Conservation (phyloP, 805 yeast genomes). For the Ascoidea rubescens region DNA sequence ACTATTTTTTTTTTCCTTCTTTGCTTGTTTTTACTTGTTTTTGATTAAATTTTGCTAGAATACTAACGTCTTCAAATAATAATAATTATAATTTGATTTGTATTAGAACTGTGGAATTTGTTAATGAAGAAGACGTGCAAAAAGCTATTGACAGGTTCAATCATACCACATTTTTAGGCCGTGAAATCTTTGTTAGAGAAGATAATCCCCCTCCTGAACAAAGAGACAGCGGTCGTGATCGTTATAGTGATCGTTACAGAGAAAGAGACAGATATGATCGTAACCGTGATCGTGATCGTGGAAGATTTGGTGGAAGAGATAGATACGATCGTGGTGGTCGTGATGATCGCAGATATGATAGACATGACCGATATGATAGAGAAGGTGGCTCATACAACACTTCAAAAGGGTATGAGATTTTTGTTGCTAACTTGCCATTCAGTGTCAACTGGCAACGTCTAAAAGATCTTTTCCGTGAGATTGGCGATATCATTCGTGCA, state of each 20-base stretch:
- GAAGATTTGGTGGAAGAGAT: slow-evolving; percentile 17
- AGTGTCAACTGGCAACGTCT: slow-evolving; percentile 73
- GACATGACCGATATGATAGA: slow-evolving; percentile 2
- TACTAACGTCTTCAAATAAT: slow-evolving; percentile 1
- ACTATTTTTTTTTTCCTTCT: background rate
- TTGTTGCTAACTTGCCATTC: slow-evolving; percentile 74
- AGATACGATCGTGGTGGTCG: slow-evolving; percentile 14
- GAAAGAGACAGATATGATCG: slow-evolving; percentile 1
- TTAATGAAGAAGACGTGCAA: slow-evolving; percentile 46
- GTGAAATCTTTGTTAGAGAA: slow-evolving; percentile 80
- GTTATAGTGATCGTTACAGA: slow-evolving; percentile 3
- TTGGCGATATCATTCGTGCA: slow-evolving; percentile 71
- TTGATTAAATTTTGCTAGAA: slow-evolving; percentile 1
- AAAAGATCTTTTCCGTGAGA: slow-evolving; percentile 68
- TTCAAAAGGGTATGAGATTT: slow-evolving; percentile 39
- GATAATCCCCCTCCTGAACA: slow-evolving; percentile 70
- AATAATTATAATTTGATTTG: background rate
- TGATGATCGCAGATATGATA: slow-evolving; percentile 10
- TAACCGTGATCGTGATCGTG: slow-evolving; percentile 11
- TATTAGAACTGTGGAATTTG: slow-evolving; percentile 61
- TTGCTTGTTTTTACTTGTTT: background rate
- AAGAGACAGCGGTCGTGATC: slow-evolving; percentile 10
- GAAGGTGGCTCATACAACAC: slow-evolving; percentile 1
- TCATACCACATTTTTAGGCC: slow-evolving; percentile 50
- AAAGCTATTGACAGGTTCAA: slow-evolving; percentile 60